phyloP scores from a whole-genome alignment of 2,329 filamentous ascomycete genomes.

The Hypoxylon sp. region DNA sequence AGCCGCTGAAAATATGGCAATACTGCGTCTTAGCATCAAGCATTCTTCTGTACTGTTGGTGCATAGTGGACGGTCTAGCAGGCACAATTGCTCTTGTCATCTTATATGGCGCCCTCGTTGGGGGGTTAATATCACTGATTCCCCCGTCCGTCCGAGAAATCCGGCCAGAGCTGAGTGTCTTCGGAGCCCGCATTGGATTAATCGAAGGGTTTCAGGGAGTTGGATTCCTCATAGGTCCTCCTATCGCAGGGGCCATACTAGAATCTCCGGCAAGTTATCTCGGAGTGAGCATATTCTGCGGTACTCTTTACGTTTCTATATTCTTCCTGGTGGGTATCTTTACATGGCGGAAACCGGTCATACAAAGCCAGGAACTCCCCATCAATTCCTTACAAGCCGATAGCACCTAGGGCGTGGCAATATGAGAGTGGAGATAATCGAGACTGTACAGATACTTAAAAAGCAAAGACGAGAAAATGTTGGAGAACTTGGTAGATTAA shows the following conservation, averaged over 20 bases:
- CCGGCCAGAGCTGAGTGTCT: slow-evolving; percentile 2
- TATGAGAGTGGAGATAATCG: neutral
- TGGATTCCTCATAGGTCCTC: slow-evolving; percentile 40
- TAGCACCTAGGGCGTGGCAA: neutral
- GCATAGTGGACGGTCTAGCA: slow-evolving; percentile 41
- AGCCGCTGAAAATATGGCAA: slow-evolving; percentile 51
- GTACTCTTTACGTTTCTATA: slow-evolving; percentile 24
- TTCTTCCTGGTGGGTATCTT: slow-evolving; percentile 26
- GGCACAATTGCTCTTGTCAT: slow-evolving; percentile 52
- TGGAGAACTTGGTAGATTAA: too few species aligned
- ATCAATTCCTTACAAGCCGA: neutral
- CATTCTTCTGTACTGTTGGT: slow-evolving; percentile 53
- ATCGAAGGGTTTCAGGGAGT: slow-evolving; percentile 36
- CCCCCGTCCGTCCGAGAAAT: slow-evolving; percentile 45
- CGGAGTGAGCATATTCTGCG: slow-evolving; percentile 35
- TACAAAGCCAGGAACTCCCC: neutral
- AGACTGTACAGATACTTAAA: neutral
- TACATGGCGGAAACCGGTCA: slow-evolving; percentile 6
- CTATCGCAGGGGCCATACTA: slow-evolving; percentile 38
- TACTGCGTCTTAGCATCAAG: slow-evolving; percentile 47
- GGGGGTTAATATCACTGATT: slow-evolving; percentile 52
- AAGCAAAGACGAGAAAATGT: neutral
- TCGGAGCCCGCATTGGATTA: slow-evolving; percentile 53
- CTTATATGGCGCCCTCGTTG: slow-evolving; percentile 55
- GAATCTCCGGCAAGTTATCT: slow-evolving; percentile 26